Evolutionary conservation across 2,329 filamentous ascomycete genomes (phyloP).

Genomic region (Aspergillus udagawae): DNA sequence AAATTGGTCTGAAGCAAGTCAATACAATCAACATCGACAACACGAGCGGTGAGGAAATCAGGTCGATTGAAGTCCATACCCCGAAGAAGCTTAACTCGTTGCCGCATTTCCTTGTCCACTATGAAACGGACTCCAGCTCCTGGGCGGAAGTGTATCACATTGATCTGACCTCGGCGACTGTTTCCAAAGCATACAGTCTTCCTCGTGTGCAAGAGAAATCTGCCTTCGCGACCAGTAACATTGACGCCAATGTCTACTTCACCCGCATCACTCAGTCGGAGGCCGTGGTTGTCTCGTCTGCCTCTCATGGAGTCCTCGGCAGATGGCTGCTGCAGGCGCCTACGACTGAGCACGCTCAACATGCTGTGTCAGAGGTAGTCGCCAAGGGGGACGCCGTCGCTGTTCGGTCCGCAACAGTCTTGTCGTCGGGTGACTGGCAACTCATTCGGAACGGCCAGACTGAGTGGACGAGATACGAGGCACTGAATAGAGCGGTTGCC

Average conservation of each 20-base stretch:
- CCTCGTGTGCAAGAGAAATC: slow-evolving; percentile 67
- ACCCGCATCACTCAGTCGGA: slow-evolving; percentile 75
- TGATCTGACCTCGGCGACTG: slow-evolving; percentile 63
- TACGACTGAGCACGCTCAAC: slow-evolving; percentile 50
- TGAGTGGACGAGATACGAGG: slow-evolving; percentile 78
- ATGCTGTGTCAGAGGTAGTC: slow-evolving; percentile 78
- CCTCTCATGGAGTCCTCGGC: slow-evolving; percentile 70
- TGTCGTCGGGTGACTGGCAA: slow-evolving; percentile 69
- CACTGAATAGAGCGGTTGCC: slow-evolving; percentile 72
- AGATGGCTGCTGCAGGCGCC: slow-evolving; percentile 62
- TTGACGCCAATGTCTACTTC: slow-evolving; percentile 82
- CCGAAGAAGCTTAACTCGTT: slow-evolving; percentile 67
- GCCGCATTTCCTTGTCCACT: slow-evolving; percentile 83
- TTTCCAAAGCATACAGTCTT: slow-evolving; percentile 76
- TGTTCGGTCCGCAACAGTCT: slow-evolving; percentile 68
- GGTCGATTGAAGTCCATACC: slow-evolving; percentile 64
- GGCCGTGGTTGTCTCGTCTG: slow-evolving; percentile 68
- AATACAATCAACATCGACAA: slow-evolving; percentile 38
- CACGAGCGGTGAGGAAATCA: slow-evolving; percentile 43
- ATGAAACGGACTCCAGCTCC: slow-evolving; percentile 64
- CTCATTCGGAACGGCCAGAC: slow-evolving; percentile 77
- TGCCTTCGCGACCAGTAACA: slow-evolving; percentile 73
- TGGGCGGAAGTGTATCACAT: slow-evolving; percentile 86
- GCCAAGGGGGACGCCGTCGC: slow-evolving; percentile 69
- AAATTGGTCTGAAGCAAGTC: slow-evolving; percentile 41